Evolutionary conservation across 2,329 filamentous ascomycete genomes (phyloP), one percentile per base, ranked within the genome.

Genomic region (Arthrobotrys iridis): DNA sequence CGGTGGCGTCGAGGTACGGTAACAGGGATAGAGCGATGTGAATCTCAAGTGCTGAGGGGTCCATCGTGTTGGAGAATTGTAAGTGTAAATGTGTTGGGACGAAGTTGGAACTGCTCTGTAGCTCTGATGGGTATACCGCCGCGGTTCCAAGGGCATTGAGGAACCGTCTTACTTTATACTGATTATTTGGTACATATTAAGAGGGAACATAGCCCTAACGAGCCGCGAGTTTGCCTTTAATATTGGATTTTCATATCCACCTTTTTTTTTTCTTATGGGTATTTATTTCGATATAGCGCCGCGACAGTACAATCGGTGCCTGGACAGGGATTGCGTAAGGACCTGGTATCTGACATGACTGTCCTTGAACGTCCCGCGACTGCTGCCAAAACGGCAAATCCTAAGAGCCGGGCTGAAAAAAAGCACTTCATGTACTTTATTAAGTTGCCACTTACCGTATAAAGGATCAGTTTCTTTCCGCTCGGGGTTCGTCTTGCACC

Each of bases 281-380:
- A 24, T 37, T 11, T 33, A 3, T 4, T 18, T 33, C 33, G 15
- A 24, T n/a, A n/a, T n/a, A n/a, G n/a, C n/a, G n/a, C 10, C 37
- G 37, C 50, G 30, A 33, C 28, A 55, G 30, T 55, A 18, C 50
- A 46, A 55, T n/a, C n/a, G 66, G 35, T 71, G 66, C 66, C 66
- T 71, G 58, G n/a, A 24, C 50, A 55, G 37, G 43, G 66, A 59
- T 71, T 71, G 66, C 66, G 66, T 71, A 63, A 71, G 58, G 66
- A 28, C 20, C 10, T 22, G n/a, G n/a, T 57, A 45, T 57, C 43
- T n/a, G 60, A 40, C 20, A 50, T 52, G 24, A 45, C 22, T 46
- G 62, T 43, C 46, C 26, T 46, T 15, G 13, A 43, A 57, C 30
- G 26, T 20, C 22, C 65, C 46, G 28, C n/a, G 28, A 57, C 4